These are phyloP conservation scores for Ogataea polymorpha DNA, from an alignment of 805 yeast species.

Conservation along the genomic window DNA sequence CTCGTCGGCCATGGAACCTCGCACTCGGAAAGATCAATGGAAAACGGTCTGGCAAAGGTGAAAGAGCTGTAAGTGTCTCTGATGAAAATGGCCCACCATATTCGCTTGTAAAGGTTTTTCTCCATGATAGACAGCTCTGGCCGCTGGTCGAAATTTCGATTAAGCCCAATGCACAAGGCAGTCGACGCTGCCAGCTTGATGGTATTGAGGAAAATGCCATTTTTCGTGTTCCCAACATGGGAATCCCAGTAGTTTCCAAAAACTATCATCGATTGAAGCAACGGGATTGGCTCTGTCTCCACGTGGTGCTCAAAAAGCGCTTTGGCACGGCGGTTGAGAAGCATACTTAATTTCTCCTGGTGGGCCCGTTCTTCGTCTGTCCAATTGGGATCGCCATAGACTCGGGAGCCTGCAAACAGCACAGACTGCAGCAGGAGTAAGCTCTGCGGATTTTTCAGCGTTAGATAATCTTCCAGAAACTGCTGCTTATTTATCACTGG, in stretches of 20 bases:
- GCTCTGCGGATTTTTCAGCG: conserved; percentile 57
- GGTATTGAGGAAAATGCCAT: conserved; percentile 60
- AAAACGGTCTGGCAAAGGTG: conserved; percentile 66
- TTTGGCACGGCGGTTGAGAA: conserved; percentile 69
- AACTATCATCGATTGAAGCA: conserved; percentile 59
- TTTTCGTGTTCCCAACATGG: conserved; percentile 64
- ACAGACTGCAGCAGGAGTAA: conserved; percentile 63
- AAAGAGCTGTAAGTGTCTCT: conserved; percentile 67
- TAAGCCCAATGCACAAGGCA: conserved; percentile 77
- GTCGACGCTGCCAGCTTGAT: conserved; percentile 61
- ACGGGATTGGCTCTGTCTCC: conserved; percentile 60
- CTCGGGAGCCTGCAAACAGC: conserved; percentile 64
- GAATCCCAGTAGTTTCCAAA: conserved; percentile 74
- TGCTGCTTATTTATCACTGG: conserved; percentile 64
- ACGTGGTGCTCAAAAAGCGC: conserved; percentile 68
- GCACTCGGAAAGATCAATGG: conserved; percentile 66
- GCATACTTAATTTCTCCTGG: conserved; percentile 39
- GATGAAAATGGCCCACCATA: conserved; percentile 76
- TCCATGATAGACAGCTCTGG: conserved; percentile 13
- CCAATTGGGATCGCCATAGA: conserved; percentile 49
- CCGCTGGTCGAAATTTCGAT: conserved; percentile 39
- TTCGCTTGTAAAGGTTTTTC: conserved; percentile 53
- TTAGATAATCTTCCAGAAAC: conserved; percentile 57
- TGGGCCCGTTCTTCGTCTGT: conserved; percentile 41
- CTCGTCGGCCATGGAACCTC: conserved; percentile 72